These are phyloP conservation scores for Malassezia sympodialis DNA, from an alignment of 1,284 basidiomycete species.

Conservation along the genomic window DNA sequence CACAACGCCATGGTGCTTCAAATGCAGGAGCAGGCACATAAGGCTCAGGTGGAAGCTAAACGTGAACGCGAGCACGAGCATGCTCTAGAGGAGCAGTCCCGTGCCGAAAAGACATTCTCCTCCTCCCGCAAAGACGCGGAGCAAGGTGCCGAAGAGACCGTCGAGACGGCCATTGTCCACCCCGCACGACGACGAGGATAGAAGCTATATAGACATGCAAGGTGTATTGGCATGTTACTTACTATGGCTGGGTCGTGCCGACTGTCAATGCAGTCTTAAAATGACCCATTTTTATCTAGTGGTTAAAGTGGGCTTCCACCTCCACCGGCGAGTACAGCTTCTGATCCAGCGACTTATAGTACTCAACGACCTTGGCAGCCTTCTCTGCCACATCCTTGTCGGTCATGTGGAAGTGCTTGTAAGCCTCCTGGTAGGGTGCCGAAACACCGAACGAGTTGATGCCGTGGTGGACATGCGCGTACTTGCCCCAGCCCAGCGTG, in stretches of 20 bases:
- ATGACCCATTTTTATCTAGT: not conserved
- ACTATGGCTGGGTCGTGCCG: not conserved
- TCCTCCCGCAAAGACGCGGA: not conserved
- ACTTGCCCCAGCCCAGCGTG: conserved; percentile 45
- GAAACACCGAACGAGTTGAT: conserved; percentile 59
- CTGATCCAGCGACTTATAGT: conserved; percentile 71
- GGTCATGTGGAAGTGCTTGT: conserved; percentile 51
- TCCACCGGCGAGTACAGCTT: conserved; percentile 65
- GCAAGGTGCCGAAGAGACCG: not conserved
- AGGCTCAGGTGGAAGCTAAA: not conserved
- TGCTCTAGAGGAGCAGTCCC: not conserved
- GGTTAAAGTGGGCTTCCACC: conserved; percentile 20
- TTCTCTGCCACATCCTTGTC: conserved; percentile 62
- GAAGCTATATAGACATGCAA: not conserved
- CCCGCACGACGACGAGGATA: conserved; percentile 2
- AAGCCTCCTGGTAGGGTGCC: conserved; percentile 77
- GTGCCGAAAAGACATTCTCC: not conserved
- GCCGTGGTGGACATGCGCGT: conserved; percentile 42
- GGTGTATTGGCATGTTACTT: not conserved
- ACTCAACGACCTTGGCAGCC: conserved; percentile 72
- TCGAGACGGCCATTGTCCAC: not conserved
- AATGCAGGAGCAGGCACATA: conserved; percentile 4
- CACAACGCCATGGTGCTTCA: conserved; percentile 20
- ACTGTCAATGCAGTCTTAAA: not conserved
- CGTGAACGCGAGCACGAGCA: conserved; percentile 8